phyloP scores from a whole-genome alignment of 2,329 filamentous ascomycete species.

The Pezicula radicicola region DNA sequence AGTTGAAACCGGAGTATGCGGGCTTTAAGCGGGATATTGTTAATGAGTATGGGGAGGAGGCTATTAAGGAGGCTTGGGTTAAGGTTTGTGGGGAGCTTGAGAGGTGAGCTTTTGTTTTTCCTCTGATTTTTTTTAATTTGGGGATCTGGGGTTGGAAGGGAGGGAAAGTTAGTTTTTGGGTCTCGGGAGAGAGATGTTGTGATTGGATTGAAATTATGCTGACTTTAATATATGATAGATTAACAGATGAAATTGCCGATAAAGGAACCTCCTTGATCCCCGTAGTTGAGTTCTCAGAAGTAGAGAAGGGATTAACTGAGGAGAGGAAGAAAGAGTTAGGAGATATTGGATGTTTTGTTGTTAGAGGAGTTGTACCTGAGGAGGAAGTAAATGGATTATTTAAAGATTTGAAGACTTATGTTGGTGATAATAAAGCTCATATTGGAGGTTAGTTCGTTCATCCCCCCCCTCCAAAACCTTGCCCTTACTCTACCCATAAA shows the following conservation, averaged over 20 bases:
- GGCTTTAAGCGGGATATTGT: constrained; percentile 32
- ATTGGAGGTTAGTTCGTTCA: constrained; percentile 13
- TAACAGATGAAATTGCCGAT: constrained; percentile 34
- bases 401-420: constrained; percentile 29
- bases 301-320: constrained; percentile 16
- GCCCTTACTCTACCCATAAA: not conserved
- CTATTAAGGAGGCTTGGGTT: constrained; percentile 34
- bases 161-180: too few relatives aligned
- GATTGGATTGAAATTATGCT: too few relatives aligned
- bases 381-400: constrained; percentile 23
- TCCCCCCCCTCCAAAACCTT: not conserved
- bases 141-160: too few relatives aligned
- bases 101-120: not conserved
- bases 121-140: too few relatives aligned
- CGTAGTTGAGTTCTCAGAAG: constrained; percentile 25
- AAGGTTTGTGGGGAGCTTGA: constrained; percentile 34
- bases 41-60: constrained; percentile 32
- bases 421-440: constrained; percentile 28
- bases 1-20: constrained; percentile 18
- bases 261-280: constrained; percentile 32
- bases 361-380: constrained; percentile 20
- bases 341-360: constrained; percentile 24
- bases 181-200: too few relatives aligned
- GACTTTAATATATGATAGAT: too few relatives aligned
- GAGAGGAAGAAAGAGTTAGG: constrained; percentile 25